These are phyloP conservation scores for Microthyrium microscopicum DNA, from an alignment of 2,329 filamentous ascomycete genomes.

Conservation along the genomic window DNA sequence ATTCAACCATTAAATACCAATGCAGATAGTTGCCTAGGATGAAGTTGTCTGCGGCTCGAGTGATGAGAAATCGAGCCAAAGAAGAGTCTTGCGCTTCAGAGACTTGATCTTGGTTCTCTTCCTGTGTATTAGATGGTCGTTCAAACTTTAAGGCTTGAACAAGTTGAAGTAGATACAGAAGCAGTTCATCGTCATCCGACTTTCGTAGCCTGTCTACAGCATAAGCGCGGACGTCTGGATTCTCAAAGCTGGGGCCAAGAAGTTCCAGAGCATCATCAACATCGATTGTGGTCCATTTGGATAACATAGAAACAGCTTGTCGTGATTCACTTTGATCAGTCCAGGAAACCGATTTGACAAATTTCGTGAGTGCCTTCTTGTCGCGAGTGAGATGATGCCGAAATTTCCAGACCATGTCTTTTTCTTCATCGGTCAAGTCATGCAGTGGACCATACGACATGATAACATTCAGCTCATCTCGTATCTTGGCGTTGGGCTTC, in stretches of 20 bases:
- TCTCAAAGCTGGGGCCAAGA: constrained; percentile 82
- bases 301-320: constrained; percentile 76
- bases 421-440: constrained; percentile 72
- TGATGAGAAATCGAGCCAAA: constrained; percentile 74
- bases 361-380: constrained; percentile 81
- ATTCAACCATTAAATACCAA: constrained; percentile 98
- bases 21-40: constrained; percentile 88
- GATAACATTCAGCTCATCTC: constrained; percentile 74
- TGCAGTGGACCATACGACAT: constrained; percentile 89
- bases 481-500: constrained; percentile 88
- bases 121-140: constrained; percentile 40
- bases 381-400: constrained; percentile 85
- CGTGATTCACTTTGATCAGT: constrained; percentile 67
- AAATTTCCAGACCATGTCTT: constrained; percentile 95
- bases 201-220: constrained; percentile 85
- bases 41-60: constrained; percentile 73
- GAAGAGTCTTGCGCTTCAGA: constrained; percentile 55
- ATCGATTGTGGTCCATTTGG: constrained; percentile 92
- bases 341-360: constrained; percentile 97
- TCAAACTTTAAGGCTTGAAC: constrained; percentile 95
- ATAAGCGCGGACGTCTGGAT: constrained; percentile 74
- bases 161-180: constrained; percentile 81
- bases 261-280: constrained; percentile 92
- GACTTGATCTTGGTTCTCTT: constrained; percentile 38
- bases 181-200: constrained; percentile 78